Percentiles rank a stretch among this genome's conserved stretches.
phyloP scores from a whole-genome alignment of 139 green algal genomes.

The Edaphochlamys debaryana region DNA sequence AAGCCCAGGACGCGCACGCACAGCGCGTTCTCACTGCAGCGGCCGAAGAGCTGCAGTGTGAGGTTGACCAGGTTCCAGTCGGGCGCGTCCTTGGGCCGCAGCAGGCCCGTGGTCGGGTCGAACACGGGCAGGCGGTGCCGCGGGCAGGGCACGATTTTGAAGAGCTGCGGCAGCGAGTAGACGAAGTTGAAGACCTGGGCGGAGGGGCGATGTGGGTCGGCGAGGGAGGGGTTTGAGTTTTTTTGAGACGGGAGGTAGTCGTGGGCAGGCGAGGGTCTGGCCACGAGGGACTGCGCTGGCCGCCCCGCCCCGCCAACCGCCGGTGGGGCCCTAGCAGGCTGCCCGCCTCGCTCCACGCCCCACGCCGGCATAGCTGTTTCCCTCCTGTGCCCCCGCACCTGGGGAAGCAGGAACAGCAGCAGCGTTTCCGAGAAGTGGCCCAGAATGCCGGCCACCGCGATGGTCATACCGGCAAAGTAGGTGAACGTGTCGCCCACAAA shows the following conservation, averaged over 20 bases:
- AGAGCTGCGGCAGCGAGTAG: conserved; percentile 95
- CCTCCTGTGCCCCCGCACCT: conserved; percentile 71
- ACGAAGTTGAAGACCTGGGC: conserved; percentile 96
- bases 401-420: conserved; percentile 95
- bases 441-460: conserved; percentile 97
- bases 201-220: not conserved
- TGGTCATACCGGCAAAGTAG: conserved; percentile 99
- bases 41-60: conserved; percentile 84
- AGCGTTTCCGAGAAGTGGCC: conserved; percentile 98
- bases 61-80: conserved; percentile 98
- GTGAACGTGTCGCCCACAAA: conserved; percentile 99
- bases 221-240: not conserved
- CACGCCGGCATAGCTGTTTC: too few relatives aligned
- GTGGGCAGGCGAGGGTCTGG: too few relatives aligned
- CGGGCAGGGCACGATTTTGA: conserved; percentile 96
- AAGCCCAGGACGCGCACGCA: conserved; percentile 87
- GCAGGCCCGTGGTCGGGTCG: conserved; percentile 80
- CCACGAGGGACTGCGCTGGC: too few relatives aligned
- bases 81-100: conserved; percentile 76
- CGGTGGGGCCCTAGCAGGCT: too few relatives aligned
- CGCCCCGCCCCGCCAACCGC: too few relatives aligned
- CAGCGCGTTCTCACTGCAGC: conserved; percentile 83
- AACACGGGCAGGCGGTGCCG: conserved; percentile 93
- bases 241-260: too few relatives aligned
- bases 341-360: too few relatives aligned